phyloP scores from a whole-genome alignment of 2,329 filamentous ascomycete species.

The Phaeosphaeria sp. region DNA sequence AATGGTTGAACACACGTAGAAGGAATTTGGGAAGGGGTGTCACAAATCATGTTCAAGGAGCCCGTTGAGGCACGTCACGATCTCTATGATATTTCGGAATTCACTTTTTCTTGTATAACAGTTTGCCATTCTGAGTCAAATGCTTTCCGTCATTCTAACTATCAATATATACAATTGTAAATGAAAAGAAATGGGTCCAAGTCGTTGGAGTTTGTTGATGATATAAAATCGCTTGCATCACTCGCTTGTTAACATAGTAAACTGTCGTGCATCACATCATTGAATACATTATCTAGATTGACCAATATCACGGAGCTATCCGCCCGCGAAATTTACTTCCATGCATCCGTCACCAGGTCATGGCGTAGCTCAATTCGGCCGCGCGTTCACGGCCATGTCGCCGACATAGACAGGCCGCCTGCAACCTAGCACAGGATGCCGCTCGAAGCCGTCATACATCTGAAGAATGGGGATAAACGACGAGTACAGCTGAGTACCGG shows the following conservation, averaged over 20 bases:
- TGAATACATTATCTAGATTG: constrained; percentile 2
- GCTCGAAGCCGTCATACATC: constrained; percentile 21
- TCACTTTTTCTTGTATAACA: not conserved
- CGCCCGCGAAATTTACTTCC: not conserved
- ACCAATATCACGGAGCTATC: not conserved
- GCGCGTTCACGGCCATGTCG: not conserved
- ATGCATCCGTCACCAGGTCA: not conserved
- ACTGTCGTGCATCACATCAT: constrained; percentile 3
- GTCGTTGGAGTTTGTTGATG: not conserved
- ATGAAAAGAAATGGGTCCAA: not conserved
- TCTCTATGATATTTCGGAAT: not conserved
- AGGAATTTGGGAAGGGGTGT: not conserved
- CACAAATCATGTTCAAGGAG: not conserved
- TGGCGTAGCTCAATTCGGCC: constrained; percentile 1
- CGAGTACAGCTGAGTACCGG: constrained; percentile 32
- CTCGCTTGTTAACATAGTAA: not conserved
- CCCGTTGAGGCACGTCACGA: not conserved
- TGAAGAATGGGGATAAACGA: constrained; percentile 34
- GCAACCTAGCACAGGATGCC: constrained; percentile 25
- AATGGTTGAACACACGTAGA: not conserved
- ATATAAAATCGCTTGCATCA: not conserved
- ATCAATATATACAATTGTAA: not conserved
- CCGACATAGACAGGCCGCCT: constrained; percentile 17
- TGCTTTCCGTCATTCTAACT: too few species aligned
- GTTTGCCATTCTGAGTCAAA: not conserved